Evolutionary conservation across 2,329 filamentous ascomycete genomes (phyloP), one percentile per base, ranked within the genome.

Genomic region (Ilyonectria destructans): DNA sequence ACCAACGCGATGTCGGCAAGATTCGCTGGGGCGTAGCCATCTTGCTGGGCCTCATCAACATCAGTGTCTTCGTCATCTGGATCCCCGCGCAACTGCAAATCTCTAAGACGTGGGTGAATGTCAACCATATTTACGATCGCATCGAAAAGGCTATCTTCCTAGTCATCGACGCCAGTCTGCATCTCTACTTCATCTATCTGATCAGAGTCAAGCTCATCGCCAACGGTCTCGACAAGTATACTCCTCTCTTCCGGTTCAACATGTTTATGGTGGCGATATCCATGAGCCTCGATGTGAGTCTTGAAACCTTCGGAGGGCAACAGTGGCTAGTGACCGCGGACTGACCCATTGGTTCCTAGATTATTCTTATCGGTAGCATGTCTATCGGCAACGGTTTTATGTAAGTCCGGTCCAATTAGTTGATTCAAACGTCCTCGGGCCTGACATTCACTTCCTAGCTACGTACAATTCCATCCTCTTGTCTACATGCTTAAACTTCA

Each of bases 181-280:
- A 92, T 79, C 87, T 87, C 0, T 93, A 93, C 80, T 82, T 87
- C 49, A 89, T 91, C 9, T 85, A 87, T 74, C 87, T 88, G 60
- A 83, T 89, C 21, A 68, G 86, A 43, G 86, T 93, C 6, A 87
- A 90, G 74, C 91, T 94, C 72, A 96, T 96, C 77, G 94, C 94
- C 1, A 84, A 85, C 64, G 88, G 87, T 58, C 84, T 97, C 75
- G 21, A 23, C 21, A 23, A 23, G 21, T 23, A 23, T 23, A 23
- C 21, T 23, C 21, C 21, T 23, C 21, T 23, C 21, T 23, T 23
- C 21, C 21, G 21, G 21, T 23, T 23, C 21, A 23, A 23, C 21
- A 23, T 23, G 21, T 23, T 23, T 23, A 23, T 23, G 21, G 21
- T 23, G 21, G 21, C 21, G 21, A 23, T 23, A 23, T 23, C 21